Evolutionary conservation across 2,329 filamentous ascomycete species (phyloP), one percentile per base, ranked within the genome.

Genomic region (Xylaria sp.): DNA sequence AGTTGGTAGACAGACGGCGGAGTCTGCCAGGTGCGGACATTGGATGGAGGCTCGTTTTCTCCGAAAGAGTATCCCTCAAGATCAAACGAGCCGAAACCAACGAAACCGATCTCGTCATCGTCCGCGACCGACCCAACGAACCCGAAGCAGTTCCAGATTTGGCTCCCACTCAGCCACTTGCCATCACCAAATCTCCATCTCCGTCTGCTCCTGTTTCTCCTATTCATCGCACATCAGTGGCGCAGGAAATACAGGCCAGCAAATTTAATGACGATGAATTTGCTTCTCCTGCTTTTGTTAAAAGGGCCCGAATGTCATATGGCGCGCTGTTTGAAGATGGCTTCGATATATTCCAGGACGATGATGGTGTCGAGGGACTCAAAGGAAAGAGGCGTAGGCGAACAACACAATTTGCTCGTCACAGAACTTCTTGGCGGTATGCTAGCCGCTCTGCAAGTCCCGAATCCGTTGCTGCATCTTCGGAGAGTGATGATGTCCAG

Each of bases 281-380:
- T 82, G 84, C 88, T 4, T 97, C 94, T 2, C 94, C 94, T 0
- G 92, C 93, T 0, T 97, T 97, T 73, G 81, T 93, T 23, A 94
- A 92, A 78, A 86, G 91, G 62, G 86, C 88, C 15, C 86, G 91
- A 64, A 82, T 91, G 3, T 94, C 92, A 0, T 91, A 91, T 65
- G 90, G 90, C 1, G 88, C 89, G 0, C 80, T 91, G 0, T 88
- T 91, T 60, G 88, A 92, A 71, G 86, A 86, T 4, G 85, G 85
- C 1, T 86, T 89, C 71, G 90, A 94, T 74, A 87, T 90, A 3
- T 91, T 95, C 15, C 90, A 93, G 68, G 91, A 92, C 31, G 89
- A 92, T 78, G 88, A 87, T 1, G 85, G 85, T 51, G 82, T 87
- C 28, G 86, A 82, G 43, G 88, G 87, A 6, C 82, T 87, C 28